A percentile compares a stretch with the other conserved stretches of the same genome.
Conservation (phyloP, 2,329 filamentous ascomycete genomes). For the Pseudomassariella vexata region DNA sequence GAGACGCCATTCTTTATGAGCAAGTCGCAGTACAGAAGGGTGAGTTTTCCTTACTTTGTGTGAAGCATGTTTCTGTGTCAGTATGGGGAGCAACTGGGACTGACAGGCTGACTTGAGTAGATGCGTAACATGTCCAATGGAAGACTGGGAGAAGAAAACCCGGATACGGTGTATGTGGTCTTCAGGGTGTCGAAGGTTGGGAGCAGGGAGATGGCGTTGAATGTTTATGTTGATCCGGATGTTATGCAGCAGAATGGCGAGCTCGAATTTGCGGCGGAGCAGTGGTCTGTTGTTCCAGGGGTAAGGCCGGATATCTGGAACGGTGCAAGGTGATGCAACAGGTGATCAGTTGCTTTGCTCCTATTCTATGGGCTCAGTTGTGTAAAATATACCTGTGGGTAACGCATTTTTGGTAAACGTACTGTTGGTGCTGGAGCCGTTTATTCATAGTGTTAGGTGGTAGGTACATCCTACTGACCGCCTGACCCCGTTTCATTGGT, state of each 20-base stretch:
- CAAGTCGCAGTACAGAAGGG: slow-evolving; percentile 34
- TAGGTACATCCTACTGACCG: no score
- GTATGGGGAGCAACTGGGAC: not conserved
- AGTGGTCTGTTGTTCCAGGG: slow-evolving; percentile 13
- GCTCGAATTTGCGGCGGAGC: slow-evolving; percentile 17
- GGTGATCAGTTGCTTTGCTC: no score
- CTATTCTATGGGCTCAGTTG: no score
- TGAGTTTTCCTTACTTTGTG: slow-evolving; percentile 16
- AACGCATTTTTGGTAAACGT: no score
- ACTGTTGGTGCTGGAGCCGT: no score
- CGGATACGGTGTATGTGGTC: slow-evolving; percentile 29
- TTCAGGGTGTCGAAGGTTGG: slow-evolving; percentile 34
- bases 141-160: slow-evolving; percentile 1
- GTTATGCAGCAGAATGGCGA: slow-evolving; percentile 12
- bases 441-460: no score
- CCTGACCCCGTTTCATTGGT: no score
- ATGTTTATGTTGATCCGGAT: slow-evolving; percentile 33
- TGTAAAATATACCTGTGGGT: no score
- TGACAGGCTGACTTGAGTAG: slow-evolving; percentile 6
- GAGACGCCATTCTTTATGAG: slow-evolving; percentile 41
- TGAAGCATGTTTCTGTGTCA: slow-evolving; percentile 6
- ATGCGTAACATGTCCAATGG: slow-evolving; percentile 14
- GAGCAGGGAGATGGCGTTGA: slow-evolving; percentile 20
- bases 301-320: no score
- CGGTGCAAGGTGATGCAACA: no score